Conservation (phyloP, 2,329 filamentous ascomycete genomes). For the Sarocladium oryzae region DNA sequence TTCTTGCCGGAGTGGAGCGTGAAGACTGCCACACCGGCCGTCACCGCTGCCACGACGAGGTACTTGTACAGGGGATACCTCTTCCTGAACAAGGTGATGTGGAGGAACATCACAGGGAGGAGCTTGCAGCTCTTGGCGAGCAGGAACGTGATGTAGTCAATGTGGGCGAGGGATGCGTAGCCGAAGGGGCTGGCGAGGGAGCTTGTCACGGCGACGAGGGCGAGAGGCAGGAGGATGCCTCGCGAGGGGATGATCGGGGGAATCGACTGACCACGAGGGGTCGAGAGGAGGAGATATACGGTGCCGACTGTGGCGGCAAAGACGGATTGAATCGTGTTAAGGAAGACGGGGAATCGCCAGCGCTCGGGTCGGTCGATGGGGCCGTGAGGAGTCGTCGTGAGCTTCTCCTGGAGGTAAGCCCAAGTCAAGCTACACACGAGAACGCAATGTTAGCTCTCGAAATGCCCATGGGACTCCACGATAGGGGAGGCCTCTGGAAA, state of each 20-base stretch:
- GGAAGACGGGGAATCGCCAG: conserved; percentile 89
- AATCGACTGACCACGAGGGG: conserved; percentile 33
- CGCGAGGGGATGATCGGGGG: conserved; percentile 70
- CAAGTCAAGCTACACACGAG: conserved; percentile 67
- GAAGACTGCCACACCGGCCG: conserved; percentile 87
- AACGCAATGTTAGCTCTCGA: background rate
- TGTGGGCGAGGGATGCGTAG: conserved; percentile 84
- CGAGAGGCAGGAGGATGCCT: conserved; percentile 68
- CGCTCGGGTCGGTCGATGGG: conserved; percentile 57
- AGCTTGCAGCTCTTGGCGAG: conserved; percentile 98
- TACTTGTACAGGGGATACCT: conserved; percentile 96
- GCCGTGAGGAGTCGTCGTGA: conserved; percentile 87
- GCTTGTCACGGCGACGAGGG: conserved; percentile 80
- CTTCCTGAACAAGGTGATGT: conserved; percentile 84
- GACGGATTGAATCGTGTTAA: conserved; percentile 91
- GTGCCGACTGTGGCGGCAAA: conserved; percentile 81
- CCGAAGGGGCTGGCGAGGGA: conserved; percentile 92
- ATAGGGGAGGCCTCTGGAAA: too few relatives aligned
- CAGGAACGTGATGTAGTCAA: conserved; percentile 97
- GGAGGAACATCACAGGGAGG: conserved; percentile 95
- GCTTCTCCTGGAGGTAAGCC: conserved; percentile 94
- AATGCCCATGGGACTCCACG: too few relatives aligned
- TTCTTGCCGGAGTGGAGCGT: conserved; percentile 72
- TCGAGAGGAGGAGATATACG: conserved; percentile 68
- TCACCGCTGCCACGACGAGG: conserved; percentile 84